Evolutionary conservation across 805 yeast genomes (phyloP), one percentile per base, ranked within the genome.

Genomic region (Huiozyma naganishii): DNA sequence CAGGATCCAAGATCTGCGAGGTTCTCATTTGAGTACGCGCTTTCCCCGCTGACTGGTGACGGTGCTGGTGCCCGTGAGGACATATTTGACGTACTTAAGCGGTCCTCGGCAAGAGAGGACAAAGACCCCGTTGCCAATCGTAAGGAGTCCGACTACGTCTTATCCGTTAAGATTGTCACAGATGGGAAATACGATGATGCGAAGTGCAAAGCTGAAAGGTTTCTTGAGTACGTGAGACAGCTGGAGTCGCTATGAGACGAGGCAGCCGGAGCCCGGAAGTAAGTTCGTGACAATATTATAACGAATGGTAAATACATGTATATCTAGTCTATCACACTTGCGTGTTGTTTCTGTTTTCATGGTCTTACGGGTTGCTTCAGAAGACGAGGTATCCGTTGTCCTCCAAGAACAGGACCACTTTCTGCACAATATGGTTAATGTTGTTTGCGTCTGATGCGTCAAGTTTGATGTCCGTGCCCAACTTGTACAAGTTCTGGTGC

Each of bases 341-440:
- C 4, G 33, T 11, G 11, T 11, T 5, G 4, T 30, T 30, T 30
- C 33, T 11, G n/a, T 30, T 2, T 30, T 11, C 33, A 3, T 11
- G n/a, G 3, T 30, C 33, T 11, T 30, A 3, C 33, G 11, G 11
- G n/a, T 30, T 30, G 11, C 23, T 17, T 50, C 53, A 66, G 41
- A 47, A 52, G 41, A 43, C 51, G 17, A 45, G 42, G 68, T 83
- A 89, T 12, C 94, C 95, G 66, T 88, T 85, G 55, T 80, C 78
- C 65, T 84, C 87, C 53, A 89, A 73, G 60, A 79, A 73, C 47
- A 79, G 67, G 32, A 83, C 80, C 50, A 84, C 75, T 62, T 80
- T 79, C 59, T 78, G 85, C 44, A 87, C 83, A 45, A 85, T 83
- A 38, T 85, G 73, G 45, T 80, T 70, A 44, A 83, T 77, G 23